These are phyloP conservation scores for Aspergillus aculeatus DNA, from an alignment of 2,329 filamentous ascomycete genomes.

Conservation along the genomic window DNA sequence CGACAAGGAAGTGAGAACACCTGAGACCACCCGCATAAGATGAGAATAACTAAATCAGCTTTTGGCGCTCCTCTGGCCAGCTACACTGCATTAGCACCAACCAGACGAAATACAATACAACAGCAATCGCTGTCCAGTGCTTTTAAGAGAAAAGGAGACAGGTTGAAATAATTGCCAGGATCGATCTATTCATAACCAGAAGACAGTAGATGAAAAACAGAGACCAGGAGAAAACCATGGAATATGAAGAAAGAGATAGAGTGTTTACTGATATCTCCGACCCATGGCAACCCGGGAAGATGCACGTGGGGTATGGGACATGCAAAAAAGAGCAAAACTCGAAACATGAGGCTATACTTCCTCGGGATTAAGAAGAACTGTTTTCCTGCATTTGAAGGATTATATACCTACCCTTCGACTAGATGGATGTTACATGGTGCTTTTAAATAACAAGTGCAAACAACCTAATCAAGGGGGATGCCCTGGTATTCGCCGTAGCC, in stretches of 20 bases:
- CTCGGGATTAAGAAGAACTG: conserved; percentile 13
- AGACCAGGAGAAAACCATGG: conserved; percentile 22
- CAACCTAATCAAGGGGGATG: conserved; percentile 61
- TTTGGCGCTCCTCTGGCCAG: conserved; percentile 7
- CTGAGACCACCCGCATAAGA: not conserved
- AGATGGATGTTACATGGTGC: conserved; percentile 20
- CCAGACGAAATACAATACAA: conserved; percentile 2
- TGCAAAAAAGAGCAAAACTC: conserved; percentile 13
- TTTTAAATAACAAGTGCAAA: conserved; percentile 12
- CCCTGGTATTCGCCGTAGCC: conserved; percentile 87
- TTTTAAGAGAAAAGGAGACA: conserved; percentile 1
- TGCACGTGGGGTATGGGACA: conserved; percentile 33
- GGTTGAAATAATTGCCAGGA: not conserved
- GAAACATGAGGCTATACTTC: conserved; percentile 12
- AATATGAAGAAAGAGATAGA: conserved; percentile 20
- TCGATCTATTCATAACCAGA: conserved; percentile 15
- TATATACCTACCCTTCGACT: conserved; percentile 19
- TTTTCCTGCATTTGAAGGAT: conserved; percentile 9
- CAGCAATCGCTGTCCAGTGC: not conserved
- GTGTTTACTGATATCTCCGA: conserved; percentile 23
- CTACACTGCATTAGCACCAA: conserved; percentile 9
- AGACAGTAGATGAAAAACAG: conserved; percentile 11
- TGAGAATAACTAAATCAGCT: not conserved
- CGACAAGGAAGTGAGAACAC: not conserved
- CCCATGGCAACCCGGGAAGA: conserved; percentile 28